A percentile compares a stretch with the other conserved stretches of the same genome.
phyloP scores from a whole-genome alignment of 768 basidiomycete species.

The Xerocomus brunneocitrinus region DNA sequence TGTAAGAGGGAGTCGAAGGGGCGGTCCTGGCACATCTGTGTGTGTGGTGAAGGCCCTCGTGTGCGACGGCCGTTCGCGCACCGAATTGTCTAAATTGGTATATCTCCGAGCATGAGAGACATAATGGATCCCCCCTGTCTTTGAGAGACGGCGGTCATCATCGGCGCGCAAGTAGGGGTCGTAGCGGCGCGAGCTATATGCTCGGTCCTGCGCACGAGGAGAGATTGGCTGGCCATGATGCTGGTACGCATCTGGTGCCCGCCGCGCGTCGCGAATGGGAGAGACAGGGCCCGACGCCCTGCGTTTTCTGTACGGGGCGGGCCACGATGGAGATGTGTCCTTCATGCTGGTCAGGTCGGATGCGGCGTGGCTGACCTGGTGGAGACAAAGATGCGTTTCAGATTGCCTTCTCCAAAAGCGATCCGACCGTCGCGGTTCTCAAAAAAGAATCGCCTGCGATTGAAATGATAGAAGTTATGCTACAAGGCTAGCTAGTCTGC shows the following conservation, averaged over 20 bases:
- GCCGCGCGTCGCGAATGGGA: conserved; percentile 10
- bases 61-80: conserved; percentile 4
- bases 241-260: conserved; percentile 10
- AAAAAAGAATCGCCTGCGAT: background rate
- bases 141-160: conserved; percentile 1
- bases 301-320: conserved; percentile 20
- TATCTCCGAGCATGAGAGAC: conserved; percentile 3
- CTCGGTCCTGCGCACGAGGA: conserved; percentile 6
- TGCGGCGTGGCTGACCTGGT: conserved; percentile 15
- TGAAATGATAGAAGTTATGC: background rate
- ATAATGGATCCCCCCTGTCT: conserved; percentile 6
- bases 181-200: conserved; percentile 1
- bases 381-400: background rate
- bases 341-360: conserved; percentile 22
- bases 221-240: background rate
- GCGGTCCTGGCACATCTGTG: conserved; percentile 9
- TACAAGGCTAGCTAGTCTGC: background rate
- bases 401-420: conserved; percentile 1
- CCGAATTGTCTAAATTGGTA: conserved; percentile 3
- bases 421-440: conserved; percentile 9
- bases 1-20: conserved; percentile 14
- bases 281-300: conserved; percentile 2
- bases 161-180: conserved; percentile 5
- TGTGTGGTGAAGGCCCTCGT: conserved; percentile 5
- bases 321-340: conserved; percentile 11